A percentile compares a stretch with the other conserved stretches of the same genome.
Conservation (phyloP, 176 grass and related monocot genomes). For the Hsuehochloa calcarea region DNA sequence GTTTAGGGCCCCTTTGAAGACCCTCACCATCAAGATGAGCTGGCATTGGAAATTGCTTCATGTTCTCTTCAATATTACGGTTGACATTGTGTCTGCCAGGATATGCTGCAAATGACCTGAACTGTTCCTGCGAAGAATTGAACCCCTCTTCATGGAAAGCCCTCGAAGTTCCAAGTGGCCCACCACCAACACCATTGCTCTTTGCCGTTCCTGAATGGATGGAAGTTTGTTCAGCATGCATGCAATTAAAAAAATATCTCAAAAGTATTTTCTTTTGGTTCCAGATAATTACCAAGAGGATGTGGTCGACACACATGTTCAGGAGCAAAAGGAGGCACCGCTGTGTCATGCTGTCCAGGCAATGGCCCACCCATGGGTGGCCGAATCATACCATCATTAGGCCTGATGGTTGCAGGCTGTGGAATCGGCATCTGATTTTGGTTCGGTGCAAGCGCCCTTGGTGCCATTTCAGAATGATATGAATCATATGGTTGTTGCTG, state of each 20-base stretch:
- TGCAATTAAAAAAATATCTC: conserved; percentile 27
- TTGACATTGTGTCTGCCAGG: conserved; percentile 43
- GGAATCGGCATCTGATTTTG: conserved; percentile 36
- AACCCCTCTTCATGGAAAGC: conserved; percentile 48
- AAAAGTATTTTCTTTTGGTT: conserved; percentile 26
- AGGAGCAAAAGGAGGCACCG: conserved; percentile 48
- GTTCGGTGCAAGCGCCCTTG: conserved; percentile 31
- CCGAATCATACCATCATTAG: conserved; percentile 43
- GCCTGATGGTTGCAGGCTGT: conserved; percentile 21
- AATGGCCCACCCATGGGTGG: conserved; percentile 46
- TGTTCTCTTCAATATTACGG: conserved; percentile 51
- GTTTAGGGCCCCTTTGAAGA: conserved; percentile 24
- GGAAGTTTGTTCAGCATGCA: conserved; percentile 25
- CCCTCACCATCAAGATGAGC: conserved; percentile 50
- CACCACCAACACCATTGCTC: conserved; percentile 39
- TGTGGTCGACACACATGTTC: conserved; percentile 44
- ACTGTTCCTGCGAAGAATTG: conserved; percentile 35
- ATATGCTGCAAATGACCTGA: conserved; percentile 44
- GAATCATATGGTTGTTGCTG: conserved; percentile 38
- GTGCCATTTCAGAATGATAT: conserved; percentile 41
- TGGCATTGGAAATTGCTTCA: conserved; percentile 51
- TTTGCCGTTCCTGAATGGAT: conserved; percentile 39
- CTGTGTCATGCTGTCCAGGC: conserved; percentile 34
- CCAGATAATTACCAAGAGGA: conserved; percentile 46
- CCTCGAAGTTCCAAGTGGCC: conserved; percentile 33